These are phyloP conservation scores for Podospora anserina DNA, from an alignment of 495 filamentous ascomycete genomes.

Conservation along the genomic window DNA sequence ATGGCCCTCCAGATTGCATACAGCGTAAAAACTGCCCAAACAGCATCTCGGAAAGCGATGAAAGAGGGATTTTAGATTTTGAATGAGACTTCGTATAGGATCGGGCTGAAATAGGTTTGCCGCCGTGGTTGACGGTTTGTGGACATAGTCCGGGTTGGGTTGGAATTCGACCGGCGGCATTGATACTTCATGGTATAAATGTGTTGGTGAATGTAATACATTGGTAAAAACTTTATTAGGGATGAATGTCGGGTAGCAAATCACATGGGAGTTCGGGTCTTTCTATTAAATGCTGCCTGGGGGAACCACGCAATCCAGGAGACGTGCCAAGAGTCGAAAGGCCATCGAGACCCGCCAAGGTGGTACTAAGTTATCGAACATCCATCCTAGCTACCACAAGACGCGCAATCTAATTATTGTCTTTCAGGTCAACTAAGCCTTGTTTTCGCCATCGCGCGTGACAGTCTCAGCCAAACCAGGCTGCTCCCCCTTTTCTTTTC, in stretches of 20 bases:
- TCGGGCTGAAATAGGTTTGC: constrained; percentile 1
- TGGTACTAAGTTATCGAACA: too few species aligned
- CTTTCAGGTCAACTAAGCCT: background rate
- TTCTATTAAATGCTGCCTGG: too few species aligned
- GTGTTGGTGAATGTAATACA: background rate
- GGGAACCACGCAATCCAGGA: too few species aligned
- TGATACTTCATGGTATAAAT: background rate
- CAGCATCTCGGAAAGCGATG: background rate
- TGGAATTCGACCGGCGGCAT: background rate
- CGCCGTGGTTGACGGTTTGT: background rate
- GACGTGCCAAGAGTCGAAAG: too few species aligned
- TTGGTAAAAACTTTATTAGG: background rate
- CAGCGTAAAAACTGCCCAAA: background rate
- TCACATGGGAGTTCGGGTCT: too few species aligned
- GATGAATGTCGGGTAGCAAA: too few species aligned
- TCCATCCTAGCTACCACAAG: too few species aligned
- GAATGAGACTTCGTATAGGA: constrained; percentile 5
- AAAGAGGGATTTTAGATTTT: background rate
- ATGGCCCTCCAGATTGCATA: background rate
- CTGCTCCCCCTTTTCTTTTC: constrained; percentile 18
- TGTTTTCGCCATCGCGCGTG: background rate
- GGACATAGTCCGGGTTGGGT: background rate
- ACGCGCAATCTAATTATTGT: background rate
- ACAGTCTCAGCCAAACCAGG: background rate
- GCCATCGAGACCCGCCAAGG: too few species aligned